Conservation (phyloP, 2,329 filamentous ascomycete genomes). For the Claviceps quebecensis region DNA sequence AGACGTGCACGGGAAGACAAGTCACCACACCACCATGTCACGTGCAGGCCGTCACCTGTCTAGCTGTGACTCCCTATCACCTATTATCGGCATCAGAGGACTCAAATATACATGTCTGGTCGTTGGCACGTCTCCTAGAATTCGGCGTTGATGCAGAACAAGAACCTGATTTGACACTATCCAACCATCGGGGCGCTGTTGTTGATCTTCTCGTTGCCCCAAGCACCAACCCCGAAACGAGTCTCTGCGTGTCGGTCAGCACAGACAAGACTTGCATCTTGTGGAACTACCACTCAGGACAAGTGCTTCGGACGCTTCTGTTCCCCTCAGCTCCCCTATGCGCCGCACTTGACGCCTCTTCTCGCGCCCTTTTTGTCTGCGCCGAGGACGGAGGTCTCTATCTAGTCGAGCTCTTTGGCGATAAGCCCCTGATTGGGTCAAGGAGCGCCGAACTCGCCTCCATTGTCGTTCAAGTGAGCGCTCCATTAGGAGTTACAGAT, state of each 20-base stretch:
- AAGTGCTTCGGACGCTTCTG: conserved; percentile 66
- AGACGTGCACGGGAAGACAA: conserved; percentile 64
- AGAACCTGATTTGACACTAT: conserved; percentile 65
- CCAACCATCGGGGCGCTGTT: conserved; percentile 62
- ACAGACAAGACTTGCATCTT: conserved; percentile 79
- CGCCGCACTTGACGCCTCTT: conserved; percentile 64
- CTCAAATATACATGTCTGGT: conserved; percentile 88
- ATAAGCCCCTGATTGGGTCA: conserved; percentile 40
- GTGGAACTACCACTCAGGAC: conserved; percentile 80
- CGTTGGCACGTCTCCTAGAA: conserved; percentile 57
- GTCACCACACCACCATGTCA: conserved; percentile 65
- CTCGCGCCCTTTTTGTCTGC: conserved; percentile 68
- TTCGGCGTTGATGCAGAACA: conserved; percentile 37
- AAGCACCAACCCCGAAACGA: conserved; percentile 53
- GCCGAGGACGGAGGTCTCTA: conserved; percentile 72
- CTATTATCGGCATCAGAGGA: conserved; percentile 70
- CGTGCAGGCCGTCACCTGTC: conserved; percentile 64
- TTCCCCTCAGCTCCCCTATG: conserved; percentile 61
- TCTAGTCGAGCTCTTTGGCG: conserved; percentile 56
- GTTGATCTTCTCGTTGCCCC: conserved; percentile 51
- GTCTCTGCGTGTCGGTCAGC: conserved; percentile 71
- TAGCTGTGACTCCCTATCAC: conserved; percentile 59
- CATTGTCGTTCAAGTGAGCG: conserved; percentile 41
- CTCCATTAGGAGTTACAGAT: conserved; percentile 42
- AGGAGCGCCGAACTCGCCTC: conserved; percentile 37